Conservation (phyloP, 2,329 filamentous ascomycete genomes). For the Calcarisporium arbuscula region DNA sequence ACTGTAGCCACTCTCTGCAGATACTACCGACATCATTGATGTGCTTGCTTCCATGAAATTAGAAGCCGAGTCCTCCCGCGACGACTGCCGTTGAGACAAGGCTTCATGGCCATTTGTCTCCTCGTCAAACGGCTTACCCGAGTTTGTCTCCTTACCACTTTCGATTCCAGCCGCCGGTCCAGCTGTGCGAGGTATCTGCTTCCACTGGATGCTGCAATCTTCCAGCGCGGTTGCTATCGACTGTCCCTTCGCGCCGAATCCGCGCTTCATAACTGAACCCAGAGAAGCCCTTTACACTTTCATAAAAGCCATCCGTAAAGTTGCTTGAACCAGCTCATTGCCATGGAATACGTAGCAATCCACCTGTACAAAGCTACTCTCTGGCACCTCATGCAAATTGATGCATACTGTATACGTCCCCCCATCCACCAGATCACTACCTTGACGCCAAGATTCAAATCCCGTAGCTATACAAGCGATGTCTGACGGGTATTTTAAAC, state of each 20-base stretch:
- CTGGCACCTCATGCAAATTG: background rate
- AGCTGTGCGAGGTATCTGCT: too few relatives aligned
- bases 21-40: background rate
- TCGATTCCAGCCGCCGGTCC: too few relatives aligned
- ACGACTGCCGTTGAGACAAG: too few relatives aligned
- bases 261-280: too few relatives aligned
- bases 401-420: background rate
- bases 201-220: too few relatives aligned
- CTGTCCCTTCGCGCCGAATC: too few relatives aligned
- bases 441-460: background rate
- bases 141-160: too few relatives aligned
- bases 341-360: constrained; percentile 5
- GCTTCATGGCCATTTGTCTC: too few relatives aligned
- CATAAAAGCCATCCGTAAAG: constrained; percentile 2
- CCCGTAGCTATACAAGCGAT: background rate
- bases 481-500: background rate
- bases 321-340: constrained; percentile 3
- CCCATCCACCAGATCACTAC: background rate
- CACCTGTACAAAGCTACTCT: background rate
- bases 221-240: too few relatives aligned
- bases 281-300: too few relatives aligned
- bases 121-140: too few relatives aligned
- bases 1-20: constrained; percentile 1
- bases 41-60: background rate
- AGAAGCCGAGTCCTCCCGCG: too few relatives aligned